These are phyloP conservation scores for Acacia acuminata DNA, from an alignment of 306 rosid species.

Conservation along the genomic window DNA sequence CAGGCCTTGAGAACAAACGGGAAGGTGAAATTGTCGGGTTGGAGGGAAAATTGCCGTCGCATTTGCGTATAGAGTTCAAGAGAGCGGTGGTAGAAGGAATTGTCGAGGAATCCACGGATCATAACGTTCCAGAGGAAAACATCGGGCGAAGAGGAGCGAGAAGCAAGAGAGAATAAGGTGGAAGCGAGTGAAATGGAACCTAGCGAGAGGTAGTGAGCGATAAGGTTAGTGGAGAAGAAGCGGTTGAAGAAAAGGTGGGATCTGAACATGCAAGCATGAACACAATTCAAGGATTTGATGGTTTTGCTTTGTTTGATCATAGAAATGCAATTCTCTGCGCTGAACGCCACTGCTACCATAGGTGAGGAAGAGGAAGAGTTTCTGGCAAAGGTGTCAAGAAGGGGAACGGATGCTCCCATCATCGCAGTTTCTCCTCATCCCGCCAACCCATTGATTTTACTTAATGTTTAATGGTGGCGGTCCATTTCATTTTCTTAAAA, in stretches of 20 bases:
- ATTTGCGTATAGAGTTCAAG: constrained; percentile 35
- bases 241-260: constrained; percentile 40
- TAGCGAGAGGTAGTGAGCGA: constrained; percentile 39
- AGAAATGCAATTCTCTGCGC: constrained; percentile 21
- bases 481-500: too few relatives aligned
- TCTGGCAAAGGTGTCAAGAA: neutral
- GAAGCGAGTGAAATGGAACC: constrained; percentile 42
- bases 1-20: constrained; percentile 49
- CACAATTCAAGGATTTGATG: constrained; percentile 37
- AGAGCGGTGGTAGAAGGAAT: constrained; percentile 29
- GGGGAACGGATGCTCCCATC: too few relatives aligned
- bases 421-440: too few relatives aligned
- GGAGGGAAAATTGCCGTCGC: constrained; percentile 24
- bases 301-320: constrained; percentile 34
- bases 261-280: constrained; percentile 41
- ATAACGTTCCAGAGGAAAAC: constrained; percentile 48
- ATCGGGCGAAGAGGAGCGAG: constrained; percentile 22
- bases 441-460: too few relatives aligned
- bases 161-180: constrained; percentile 36
- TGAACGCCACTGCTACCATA: neutral
- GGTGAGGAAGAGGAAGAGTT: neutral
- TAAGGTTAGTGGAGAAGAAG: constrained; percentile 49
- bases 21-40: constrained; percentile 44
- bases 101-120: constrained; percentile 46
- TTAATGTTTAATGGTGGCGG: too few relatives aligned